phyloP scores from a whole-genome alignment of 345 rosid genomes.

The Leavenworthia alabamica region DNA sequence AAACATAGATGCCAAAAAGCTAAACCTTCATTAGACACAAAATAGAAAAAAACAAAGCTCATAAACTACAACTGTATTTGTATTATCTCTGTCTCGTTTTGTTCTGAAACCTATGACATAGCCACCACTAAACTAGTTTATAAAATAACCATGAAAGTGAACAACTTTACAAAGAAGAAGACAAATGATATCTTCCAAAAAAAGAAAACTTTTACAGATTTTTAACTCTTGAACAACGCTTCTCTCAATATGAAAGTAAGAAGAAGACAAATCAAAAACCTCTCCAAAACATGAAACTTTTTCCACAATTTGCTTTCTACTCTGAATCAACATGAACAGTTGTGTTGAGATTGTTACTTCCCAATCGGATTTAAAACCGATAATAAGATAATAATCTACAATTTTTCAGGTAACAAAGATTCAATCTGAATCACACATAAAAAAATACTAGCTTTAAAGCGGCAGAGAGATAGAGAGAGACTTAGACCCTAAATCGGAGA shows the following conservation, averaged over 20 bases:
- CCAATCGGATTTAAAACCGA: too few relatives aligned
- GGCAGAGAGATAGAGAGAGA: neutral
- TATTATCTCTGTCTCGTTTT: neutral
- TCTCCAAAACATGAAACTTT: slow-evolving; percentile 14
- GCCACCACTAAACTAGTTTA: neutral
- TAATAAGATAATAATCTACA: too few relatives aligned
- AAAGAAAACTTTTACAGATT: neutral
- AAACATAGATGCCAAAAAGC: slow-evolving; percentile 50
- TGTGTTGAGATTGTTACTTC: too few relatives aligned
- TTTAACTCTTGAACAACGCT: neutral
- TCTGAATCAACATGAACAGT: slow-evolving; percentile 11
- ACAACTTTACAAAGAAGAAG: slow-evolving; percentile 7
- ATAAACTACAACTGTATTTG: neutral
- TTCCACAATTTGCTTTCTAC: neutral
- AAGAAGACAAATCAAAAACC: slow-evolving; percentile 20
- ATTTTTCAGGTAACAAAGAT: neutral
- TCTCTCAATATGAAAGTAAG: neutral
- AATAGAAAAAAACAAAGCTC: neutral
- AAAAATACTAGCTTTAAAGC: slow-evolving; percentile 10
- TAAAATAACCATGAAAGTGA: slow-evolving; percentile 10
- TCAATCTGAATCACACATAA: slow-evolving; percentile 23
- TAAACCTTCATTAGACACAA: slow-evolving; percentile 9
- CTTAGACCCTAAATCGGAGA: neutral
- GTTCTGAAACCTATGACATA: slow-evolving; percentile 1
- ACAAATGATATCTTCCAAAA: slow-evolving; percentile 20